Conservation (phyloP, 805 yeast species). For the Yueomyces sinensis region DNA sequence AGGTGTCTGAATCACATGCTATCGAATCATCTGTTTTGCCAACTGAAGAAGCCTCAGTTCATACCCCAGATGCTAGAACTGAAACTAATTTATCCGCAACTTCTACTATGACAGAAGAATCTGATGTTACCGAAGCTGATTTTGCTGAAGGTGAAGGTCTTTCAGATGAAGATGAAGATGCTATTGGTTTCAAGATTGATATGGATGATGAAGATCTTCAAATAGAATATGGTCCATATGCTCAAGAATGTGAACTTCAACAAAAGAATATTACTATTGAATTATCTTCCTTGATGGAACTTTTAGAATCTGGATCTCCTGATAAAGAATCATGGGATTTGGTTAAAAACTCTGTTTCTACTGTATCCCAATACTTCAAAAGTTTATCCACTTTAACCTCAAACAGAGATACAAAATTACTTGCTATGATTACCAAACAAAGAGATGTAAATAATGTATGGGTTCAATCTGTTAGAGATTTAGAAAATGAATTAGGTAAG, state of each 20-base stretch:
- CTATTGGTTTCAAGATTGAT: constrained; percentile 13
- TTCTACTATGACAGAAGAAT: no score
- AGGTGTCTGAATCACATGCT: background rate
- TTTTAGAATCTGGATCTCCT: constrained; percentile 18
- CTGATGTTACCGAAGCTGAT: constrained; percentile 7
- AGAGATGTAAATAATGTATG: constrained; percentile 57
- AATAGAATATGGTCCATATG: constrained; percentile 27
- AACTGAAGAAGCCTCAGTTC: background rate
- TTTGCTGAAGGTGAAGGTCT: constrained; percentile 30
- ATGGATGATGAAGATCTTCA: constrained; percentile 20
- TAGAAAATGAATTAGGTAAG: constrained; percentile 51
- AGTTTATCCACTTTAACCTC: constrained; percentile 21
- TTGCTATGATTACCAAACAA: constrained; percentile 45
- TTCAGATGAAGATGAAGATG: constrained; percentile 23
- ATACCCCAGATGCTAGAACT: background rate
- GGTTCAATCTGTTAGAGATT: constrained; percentile 59
- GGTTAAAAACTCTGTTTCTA: constrained; percentile 18
- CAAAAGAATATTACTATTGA: constrained; percentile 38
- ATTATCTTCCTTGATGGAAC: constrained; percentile 33
- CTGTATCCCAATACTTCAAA: constrained; percentile 15
- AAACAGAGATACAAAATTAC: constrained; percentile 28
- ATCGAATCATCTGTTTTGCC: background rate
- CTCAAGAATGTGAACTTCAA: constrained; percentile 35
- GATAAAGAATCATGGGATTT: constrained; percentile 14
- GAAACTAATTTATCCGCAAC: no score